Conservation (phyloP, 352 stramenopile species). For the Phytophthora idaei region DNA sequence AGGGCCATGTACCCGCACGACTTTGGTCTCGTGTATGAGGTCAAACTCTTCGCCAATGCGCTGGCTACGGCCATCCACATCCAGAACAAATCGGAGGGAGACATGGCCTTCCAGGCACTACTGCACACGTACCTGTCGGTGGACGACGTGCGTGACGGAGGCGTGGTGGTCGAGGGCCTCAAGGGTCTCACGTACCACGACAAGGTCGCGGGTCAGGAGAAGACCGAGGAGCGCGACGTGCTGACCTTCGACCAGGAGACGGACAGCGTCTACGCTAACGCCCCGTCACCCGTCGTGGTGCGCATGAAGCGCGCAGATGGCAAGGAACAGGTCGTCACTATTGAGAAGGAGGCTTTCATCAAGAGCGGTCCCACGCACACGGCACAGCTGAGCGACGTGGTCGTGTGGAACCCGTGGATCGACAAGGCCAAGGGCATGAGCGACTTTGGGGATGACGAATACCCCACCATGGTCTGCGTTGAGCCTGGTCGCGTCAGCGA, state of each 20-base stretch:
- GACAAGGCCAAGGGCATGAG: conserved; percentile 93
- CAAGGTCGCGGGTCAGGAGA: conserved; percentile 82
- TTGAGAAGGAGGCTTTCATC: conserved; percentile 76
- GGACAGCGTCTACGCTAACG: conserved; percentile 90
- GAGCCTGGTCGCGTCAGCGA: conserved; percentile 91
- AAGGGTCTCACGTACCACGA: conserved; percentile 87
- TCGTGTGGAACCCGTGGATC: conserved; percentile 95
- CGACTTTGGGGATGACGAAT: conserved; percentile 96
- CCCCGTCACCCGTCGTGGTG: conserved; percentile 64
- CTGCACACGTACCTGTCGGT: conserved; percentile 95
- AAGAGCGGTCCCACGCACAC: conserved; percentile 41
- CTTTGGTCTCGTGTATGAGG: conserved; percentile 84
- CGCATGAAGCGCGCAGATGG: conserved; percentile 62
- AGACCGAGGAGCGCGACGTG: conserved; percentile 58
- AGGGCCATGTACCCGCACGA: conserved; percentile 76
- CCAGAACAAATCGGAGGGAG: conserved; percentile 83
- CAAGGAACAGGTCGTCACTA: conserved; percentile 64
- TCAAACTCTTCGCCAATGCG: conserved; percentile 82
- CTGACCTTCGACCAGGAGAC: conserved; percentile 83
- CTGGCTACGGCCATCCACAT: conserved; percentile 91
- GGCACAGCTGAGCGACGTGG: conserved; percentile 68
- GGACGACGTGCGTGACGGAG: conserved; percentile 68
- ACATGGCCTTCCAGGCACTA: conserved; percentile 94
- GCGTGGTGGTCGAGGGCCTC: conserved; percentile 83
- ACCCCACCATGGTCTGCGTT: conserved; percentile 95